Conservation (phyloP, 2,329 filamentous ascomycete species). For the Escovopsis sp. region DNA sequence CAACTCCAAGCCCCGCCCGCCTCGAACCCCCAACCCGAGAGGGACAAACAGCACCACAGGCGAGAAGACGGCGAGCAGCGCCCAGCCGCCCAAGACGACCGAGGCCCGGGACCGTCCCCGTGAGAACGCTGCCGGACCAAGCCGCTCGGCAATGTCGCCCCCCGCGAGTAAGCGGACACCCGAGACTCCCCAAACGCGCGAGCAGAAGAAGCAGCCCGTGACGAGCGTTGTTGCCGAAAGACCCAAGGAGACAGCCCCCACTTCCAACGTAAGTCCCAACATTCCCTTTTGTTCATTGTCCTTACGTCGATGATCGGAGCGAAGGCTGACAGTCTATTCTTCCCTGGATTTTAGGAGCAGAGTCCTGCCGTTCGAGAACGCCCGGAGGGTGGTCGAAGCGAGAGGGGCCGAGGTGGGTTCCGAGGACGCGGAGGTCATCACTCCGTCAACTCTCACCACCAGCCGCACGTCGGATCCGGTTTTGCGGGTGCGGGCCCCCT, state of each 20-base stretch:
- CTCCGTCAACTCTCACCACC: constrained; percentile 19
- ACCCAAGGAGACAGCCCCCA: constrained; percentile 22
- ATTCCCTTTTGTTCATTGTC: too few relatives aligned
- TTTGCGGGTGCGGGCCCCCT: constrained; percentile 22
- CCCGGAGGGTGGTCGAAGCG: constrained; percentile 23
- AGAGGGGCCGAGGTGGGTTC: constrained; percentile 29
- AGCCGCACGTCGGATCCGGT: constrained; percentile 16
- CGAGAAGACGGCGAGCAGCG: constrained; percentile 23
- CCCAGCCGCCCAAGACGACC: constrained; percentile 15
- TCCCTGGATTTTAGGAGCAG: constrained; percentile 12
- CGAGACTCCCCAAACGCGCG: constrained; percentile 26
- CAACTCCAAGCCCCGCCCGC: constrained; percentile 29
- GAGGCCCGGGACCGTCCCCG: constrained; percentile 22
- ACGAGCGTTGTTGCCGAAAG: constrained; percentile 22
- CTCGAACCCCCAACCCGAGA: constrained; percentile 26
- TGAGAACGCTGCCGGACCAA: constrained; percentile 20
- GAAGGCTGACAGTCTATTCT: background rate
- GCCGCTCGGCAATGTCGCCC: constrained; percentile 22
- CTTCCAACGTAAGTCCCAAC: constrained; percentile 24
- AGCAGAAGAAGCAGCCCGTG: constrained; percentile 29
- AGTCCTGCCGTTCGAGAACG: constrained; percentile 16
- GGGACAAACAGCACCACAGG: constrained; percentile 22
- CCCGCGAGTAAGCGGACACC: constrained; percentile 28
- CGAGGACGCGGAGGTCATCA: constrained; percentile 32
- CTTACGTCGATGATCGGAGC: too few relatives aligned